phyloP scores from a whole-genome alignment of 805 yeast genomes.

The Kuraishia floccosa region DNA sequence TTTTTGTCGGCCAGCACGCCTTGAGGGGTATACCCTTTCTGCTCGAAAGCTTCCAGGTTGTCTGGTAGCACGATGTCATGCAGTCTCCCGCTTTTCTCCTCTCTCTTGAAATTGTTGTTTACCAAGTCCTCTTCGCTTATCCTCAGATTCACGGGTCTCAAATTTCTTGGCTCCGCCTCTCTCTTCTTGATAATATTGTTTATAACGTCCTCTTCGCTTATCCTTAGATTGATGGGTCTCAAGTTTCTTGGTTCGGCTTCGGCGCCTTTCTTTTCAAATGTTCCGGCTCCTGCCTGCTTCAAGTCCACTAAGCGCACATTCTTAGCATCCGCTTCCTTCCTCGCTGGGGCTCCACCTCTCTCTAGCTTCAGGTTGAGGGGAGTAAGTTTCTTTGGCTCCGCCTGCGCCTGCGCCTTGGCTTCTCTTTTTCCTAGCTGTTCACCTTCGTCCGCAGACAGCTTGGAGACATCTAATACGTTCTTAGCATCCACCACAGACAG shows the following conservation, averaged over 20 bases:
- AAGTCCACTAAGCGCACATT: too few species aligned
- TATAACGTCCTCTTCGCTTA: conserved; percentile 2
- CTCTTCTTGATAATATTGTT: conserved; percentile 4
- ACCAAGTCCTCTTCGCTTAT: conserved; percentile 2
- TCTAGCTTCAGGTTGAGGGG: too few species aligned
- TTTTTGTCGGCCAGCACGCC: conserved; percentile 5
- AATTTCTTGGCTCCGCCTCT: conserved; percentile 2
- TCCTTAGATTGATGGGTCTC: conserved; percentile 1
- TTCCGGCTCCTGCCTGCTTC: too few species aligned
- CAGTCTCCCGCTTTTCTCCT: neutral
- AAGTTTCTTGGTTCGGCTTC: conserved; percentile 3
- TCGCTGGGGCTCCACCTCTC: too few species aligned
- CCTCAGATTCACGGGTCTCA: conserved; percentile 1
- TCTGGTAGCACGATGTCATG: conserved; percentile 4
- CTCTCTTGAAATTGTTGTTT: conserved; percentile 5
- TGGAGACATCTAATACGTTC: too few species aligned
- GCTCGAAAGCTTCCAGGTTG: neutral
- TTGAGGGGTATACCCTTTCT: neutral
- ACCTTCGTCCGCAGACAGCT: too few species aligned
- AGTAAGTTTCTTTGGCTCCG: too few species aligned
- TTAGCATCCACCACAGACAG: too few species aligned
- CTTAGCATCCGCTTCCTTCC: too few species aligned
- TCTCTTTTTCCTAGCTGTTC: too few species aligned
- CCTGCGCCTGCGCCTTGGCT: too few species aligned
- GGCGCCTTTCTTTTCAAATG: too few species aligned